These are phyloP conservation scores for Pharnaceum exiguum DNA, from an alignment of 148 eudicot genomes.

Conservation along the genomic window DNA sequence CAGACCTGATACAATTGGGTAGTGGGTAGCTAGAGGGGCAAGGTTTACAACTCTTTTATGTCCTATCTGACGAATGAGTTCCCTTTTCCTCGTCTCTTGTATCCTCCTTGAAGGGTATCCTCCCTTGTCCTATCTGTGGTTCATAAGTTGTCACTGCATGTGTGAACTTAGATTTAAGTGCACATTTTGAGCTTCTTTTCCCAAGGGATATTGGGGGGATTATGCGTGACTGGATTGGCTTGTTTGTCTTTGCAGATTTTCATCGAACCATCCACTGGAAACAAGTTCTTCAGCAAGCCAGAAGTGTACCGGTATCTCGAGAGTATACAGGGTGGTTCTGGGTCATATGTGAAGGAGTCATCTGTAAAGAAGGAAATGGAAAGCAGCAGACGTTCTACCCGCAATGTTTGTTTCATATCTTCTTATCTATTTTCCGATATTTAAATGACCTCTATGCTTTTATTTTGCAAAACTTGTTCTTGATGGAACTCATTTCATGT, in stretches of 20 bases:
- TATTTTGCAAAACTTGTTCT: too few species aligned
- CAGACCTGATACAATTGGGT: too few species aligned
- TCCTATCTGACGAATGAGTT: too few species aligned
- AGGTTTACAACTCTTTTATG: too few species aligned
- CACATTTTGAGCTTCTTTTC: too few species aligned
- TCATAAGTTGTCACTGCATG: background rate
- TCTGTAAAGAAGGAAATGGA: conserved; percentile 21
- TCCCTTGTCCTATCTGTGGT: too few species aligned
- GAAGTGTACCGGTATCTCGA: conserved; percentile 50
- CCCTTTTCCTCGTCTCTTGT: too few species aligned
- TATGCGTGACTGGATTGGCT: too few species aligned
- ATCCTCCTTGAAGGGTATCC: too few species aligned
- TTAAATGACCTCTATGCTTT: background rate
- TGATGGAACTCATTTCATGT: too few species aligned
- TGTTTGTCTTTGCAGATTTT: conserved; percentile 44
- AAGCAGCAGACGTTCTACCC: conserved; percentile 18
- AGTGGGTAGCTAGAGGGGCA: too few species aligned
- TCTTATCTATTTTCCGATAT: conserved; percentile 1
- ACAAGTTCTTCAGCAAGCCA: conserved; percentile 62
- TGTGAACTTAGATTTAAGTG: background rate
- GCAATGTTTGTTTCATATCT: conserved; percentile 31
- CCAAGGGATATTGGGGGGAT: too few species aligned
- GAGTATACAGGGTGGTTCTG: conserved; percentile 18
- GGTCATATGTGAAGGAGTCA: conserved; percentile 21
- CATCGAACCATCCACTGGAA: conserved; percentile 47